phyloP scores from a whole-genome alignment of 2,329 filamentous ascomycete genomes.

The Peltaster fructicola region DNA sequence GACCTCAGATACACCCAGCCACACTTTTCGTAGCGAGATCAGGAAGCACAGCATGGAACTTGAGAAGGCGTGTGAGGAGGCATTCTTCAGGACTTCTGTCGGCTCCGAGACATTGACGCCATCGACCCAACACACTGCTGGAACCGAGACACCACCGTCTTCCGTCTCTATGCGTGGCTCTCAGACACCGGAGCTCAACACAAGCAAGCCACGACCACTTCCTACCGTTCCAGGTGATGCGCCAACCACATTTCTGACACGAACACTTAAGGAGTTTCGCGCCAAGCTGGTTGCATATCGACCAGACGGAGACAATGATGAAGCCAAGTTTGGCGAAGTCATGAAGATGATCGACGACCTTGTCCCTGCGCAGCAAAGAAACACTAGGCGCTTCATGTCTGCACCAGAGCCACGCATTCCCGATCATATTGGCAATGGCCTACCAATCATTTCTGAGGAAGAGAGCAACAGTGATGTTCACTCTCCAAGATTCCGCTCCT shows the following conservation, averaged over 20 bases:
- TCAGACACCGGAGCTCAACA: conserved; percentile 9
- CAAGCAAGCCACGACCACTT: conserved; percentile 23
- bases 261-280: conserved; percentile 40
- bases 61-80: conserved; percentile 79
- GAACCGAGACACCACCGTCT: conserved; percentile 33
- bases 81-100: conserved; percentile 56
- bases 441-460: conserved; percentile 38
- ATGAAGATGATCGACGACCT: conserved; percentile 28
- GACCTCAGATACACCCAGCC: conserved; percentile 26
- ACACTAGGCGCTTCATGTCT: conserved; percentile 30
- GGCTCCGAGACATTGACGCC: too few relatives aligned
- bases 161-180: conserved; percentile 24
- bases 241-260: conserved; percentile 33
- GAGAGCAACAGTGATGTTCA: conserved; percentile 16
- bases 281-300: conserved; percentile 36
- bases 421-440: conserved; percentile 16
- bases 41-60: conserved; percentile 70
- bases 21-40: conserved; percentile 56
- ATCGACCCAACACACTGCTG: conserved; percentile 30
- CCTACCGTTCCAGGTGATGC: conserved; percentile 29
- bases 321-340: conserved; percentile 39
- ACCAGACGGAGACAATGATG: conserved; percentile 27
- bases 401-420: conserved; percentile 22
- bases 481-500: too few relatives aligned
- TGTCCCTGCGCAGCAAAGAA: conserved; percentile 16